Evolutionary conservation across 2,329 filamentous ascomycete genomes (phyloP), one percentile per base, ranked within the genome.

Genomic region (Sclerotinia trifoliorum): DNA sequence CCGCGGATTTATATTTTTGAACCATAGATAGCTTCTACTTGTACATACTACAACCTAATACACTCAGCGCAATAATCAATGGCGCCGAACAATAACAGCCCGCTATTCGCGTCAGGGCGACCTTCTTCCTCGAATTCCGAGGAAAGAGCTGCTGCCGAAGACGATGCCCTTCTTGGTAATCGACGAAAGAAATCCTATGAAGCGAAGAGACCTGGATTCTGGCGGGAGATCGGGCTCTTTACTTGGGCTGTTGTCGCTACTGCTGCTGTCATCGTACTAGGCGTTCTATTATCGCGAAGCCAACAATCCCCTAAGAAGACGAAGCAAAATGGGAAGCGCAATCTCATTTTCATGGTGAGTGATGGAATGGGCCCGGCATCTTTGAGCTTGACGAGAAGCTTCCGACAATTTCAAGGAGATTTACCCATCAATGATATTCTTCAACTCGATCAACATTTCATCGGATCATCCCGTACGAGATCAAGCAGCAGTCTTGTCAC

Each of bases 311-410:
- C 58, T 17, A 49, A 68, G 67, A 44, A 70, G 70, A 24, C 48
- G 7, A 73, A 72, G 49, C 82, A 83, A 67, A 80, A 75, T 39
- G 87, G 88, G 65, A 99, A 98, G 83, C 87, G 92, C 66, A 99
- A 98, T 80, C 84, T 99, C 65, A 90, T 99, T 75, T 98, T 99
- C 83, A 99, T 99, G 95, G 94, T 99, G 49, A 97, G 93, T 0
- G 95, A 99, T 79, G 95, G 95, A 76, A 99, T 99, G 95, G 95
- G 95, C 0, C 95, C 95, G 10, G 92, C 95, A 11, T 94, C 92
- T 74, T 84, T 99, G 66, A 91, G 90, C 35, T 80, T 99, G 78
- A 97, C 95, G 8, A 86, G 95, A 68, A 91, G 89, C 77, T 99
- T 90, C 81, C 88, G 91, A 73, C 95, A 99, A 79, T 86, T 90